A percentile compares a stretch with the other conserved stretches of the same genome.
These are phyloP conservation scores for Calonectria montana DNA, from an alignment of 2,329 filamentous ascomycete species.

Conservation along the genomic window DNA sequence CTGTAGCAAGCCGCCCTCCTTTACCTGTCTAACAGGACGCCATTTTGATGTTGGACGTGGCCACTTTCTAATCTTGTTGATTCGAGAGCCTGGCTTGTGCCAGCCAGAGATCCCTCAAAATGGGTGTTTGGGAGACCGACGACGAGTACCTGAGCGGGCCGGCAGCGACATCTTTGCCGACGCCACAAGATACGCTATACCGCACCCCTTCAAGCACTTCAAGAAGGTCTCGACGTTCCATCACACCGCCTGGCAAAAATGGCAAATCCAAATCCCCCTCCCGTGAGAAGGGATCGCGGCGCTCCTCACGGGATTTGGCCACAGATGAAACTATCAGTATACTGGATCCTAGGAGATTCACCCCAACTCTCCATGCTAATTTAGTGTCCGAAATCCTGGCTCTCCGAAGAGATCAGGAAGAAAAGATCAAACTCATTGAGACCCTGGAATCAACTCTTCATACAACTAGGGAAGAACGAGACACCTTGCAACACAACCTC, in stretches of 20 bases:
- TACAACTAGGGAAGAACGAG: slow-evolving; percentile 77
- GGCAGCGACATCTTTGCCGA: slow-evolving; percentile 71
- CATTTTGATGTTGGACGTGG: slow-evolving; percentile 13
- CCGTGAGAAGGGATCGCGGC: slow-evolving; percentile 59
- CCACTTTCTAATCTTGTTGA: not conserved
- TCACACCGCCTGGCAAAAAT: slow-evolving; percentile 68
- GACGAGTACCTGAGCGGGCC: slow-evolving; percentile 67
- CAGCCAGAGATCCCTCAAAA: slow-evolving; percentile 44
- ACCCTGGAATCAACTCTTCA: slow-evolving; percentile 82
- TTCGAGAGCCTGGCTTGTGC: not conserved
- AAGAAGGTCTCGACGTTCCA: slow-evolving; percentile 72
- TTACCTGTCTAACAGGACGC: not conserved
- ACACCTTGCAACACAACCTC: slow-evolving; percentile 72
- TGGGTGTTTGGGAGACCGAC: slow-evolving; percentile 72
- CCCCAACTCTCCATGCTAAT: slow-evolving; percentile 93
- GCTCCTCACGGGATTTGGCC: slow-evolving; percentile 68
- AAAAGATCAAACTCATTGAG: slow-evolving; percentile 88
- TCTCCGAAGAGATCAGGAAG: slow-evolving; percentile 88
- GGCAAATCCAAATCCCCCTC: slow-evolving; percentile 69
- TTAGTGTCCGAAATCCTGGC: slow-evolving; percentile 93
- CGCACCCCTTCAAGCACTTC: slow-evolving; percentile 75
- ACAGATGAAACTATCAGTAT: slow-evolving; percentile 78
- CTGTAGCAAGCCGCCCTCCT: not conserved
- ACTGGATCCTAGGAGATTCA: slow-evolving; percentile 91
- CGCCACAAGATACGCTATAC: slow-evolving; percentile 78